Conservation (phyloP, 2,329 filamentous ascomycete genomes). For the Ophiostoma sp. region DNA sequence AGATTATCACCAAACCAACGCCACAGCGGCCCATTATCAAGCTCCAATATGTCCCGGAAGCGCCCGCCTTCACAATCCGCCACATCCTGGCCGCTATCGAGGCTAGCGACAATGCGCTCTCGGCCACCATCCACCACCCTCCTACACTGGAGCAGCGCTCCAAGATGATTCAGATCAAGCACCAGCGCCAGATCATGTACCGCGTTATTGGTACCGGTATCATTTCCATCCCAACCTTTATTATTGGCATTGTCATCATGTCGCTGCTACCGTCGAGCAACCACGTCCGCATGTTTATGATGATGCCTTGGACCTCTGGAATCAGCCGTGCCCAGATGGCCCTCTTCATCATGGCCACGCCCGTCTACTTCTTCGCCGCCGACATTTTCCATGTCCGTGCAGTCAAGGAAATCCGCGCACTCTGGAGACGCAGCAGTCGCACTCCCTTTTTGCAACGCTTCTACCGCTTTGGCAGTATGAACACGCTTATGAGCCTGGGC, state of each 20-base stretch:
- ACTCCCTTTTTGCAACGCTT: slow-evolving; percentile 70
- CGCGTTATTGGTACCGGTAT: slow-evolving; percentile 66
- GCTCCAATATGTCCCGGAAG: slow-evolving; percentile 63
- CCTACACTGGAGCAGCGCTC: slow-evolving; percentile 80
- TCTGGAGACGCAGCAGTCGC: slow-evolving; percentile 73
- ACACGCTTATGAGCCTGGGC: slow-evolving; percentile 83
- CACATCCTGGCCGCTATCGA: slow-evolving; percentile 65
- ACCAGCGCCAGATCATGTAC: slow-evolving; percentile 62
- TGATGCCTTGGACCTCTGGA: slow-evolving; percentile 64
- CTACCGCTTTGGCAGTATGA: slow-evolving; percentile 95
- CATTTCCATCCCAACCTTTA: slow-evolving; percentile 73
- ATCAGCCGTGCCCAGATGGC: slow-evolving; percentile 73
- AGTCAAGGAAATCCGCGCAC: slow-evolving; percentile 67
- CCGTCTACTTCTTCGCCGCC: slow-evolving; percentile 80
- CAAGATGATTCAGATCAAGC: slow-evolving; percentile 62
- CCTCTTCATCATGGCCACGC: slow-evolving; percentile 74
- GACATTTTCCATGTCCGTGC: slow-evolving; percentile 79
- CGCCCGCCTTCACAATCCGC: slow-evolving; percentile 68
- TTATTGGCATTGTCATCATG: slow-evolving; percentile 91
- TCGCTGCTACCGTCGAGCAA: slow-evolving; percentile 62
- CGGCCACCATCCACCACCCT: slow-evolving; percentile 67
- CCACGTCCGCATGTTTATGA: slow-evolving; percentile 57
- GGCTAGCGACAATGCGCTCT: slow-evolving; percentile 59
- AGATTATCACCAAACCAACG: slow-evolving; percentile 52
- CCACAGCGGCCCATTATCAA: slow-evolving; percentile 61